phyloP scores from a whole-genome alignment of 495 filamentous ascomycete species.

The Penicillium alfredii region DNA sequence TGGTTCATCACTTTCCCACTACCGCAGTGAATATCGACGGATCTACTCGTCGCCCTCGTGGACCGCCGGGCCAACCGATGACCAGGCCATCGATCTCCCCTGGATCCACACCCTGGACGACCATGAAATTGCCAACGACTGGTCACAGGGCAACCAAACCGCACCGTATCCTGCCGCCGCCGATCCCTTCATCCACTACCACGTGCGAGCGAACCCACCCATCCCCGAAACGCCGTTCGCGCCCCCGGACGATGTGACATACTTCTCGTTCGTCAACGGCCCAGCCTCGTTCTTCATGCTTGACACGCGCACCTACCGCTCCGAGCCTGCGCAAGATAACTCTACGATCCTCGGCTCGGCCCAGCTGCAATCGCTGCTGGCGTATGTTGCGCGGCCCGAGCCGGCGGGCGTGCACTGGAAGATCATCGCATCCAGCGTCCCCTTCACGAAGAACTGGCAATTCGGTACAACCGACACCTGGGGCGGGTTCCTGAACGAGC shows the following conservation, averaged over 20 bases:
- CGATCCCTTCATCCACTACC: slow-evolving; percentile 86
- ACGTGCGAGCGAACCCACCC: slow-evolving; percentile 78
- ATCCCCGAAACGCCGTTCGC: slow-evolving; percentile 34
- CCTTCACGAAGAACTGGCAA: slow-evolving; percentile 96
- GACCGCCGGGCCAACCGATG: slow-evolving; percentile 46
- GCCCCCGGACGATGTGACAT: slow-evolving; percentile 55
- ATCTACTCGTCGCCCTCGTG: slow-evolving; percentile 92
- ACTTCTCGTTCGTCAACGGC: slow-evolving; percentile 81
- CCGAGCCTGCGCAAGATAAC: slow-evolving; percentile 49
- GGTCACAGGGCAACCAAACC: slow-evolving; percentile 63
- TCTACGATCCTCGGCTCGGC: slow-evolving; percentile 83
- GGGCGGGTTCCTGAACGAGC: slow-evolving; percentile 81
- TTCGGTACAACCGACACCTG: slow-evolving; percentile 81
- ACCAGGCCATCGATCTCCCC: slow-evolving; percentile 55
- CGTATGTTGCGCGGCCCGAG: slow-evolving; percentile 64
- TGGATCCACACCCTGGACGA: slow-evolving; percentile 97
- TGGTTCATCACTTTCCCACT: slow-evolving; percentile 63
- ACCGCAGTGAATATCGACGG: slow-evolving; percentile 86
- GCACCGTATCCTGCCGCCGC: slow-evolving; percentile 66
- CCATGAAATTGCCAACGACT: slow-evolving; percentile 93
- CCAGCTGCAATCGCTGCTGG: slow-evolving; percentile 73
- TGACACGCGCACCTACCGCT: slow-evolving; percentile 84
- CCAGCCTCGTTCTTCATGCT: slow-evolving; percentile 92
- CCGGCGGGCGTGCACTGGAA: slow-evolving; percentile 84
- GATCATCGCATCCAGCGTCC: slow-evolving; percentile 77